phyloP scores from a whole-genome alignment of 1,284 basidiomycete genomes.

The Ceratobasidium sp. region DNA sequence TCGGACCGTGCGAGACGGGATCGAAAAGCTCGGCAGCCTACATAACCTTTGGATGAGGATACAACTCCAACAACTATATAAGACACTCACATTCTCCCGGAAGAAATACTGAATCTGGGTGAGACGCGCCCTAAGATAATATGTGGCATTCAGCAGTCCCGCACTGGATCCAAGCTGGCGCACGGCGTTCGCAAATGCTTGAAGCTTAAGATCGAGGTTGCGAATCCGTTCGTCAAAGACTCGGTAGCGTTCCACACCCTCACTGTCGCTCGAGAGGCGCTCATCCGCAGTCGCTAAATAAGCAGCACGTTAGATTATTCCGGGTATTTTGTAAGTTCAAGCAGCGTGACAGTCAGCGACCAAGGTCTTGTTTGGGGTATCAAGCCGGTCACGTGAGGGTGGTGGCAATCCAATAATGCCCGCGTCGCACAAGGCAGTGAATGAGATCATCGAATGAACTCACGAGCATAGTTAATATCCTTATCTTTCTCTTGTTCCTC shows the following conservation, averaged over 20 bases:
- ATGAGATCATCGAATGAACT: no score
- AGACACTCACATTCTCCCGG: conserved; percentile 43
- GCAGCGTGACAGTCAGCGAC: background rate
- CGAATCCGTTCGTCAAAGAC: conserved; percentile 20
- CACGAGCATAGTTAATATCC: conserved; percentile 30
- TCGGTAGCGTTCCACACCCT: conserved; percentile 26
- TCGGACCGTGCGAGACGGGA: conserved; percentile 3
- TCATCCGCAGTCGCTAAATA: conserved; percentile 10
- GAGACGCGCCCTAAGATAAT: conserved; percentile 43
- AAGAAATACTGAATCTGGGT: conserved; percentile 46
- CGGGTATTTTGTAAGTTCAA: background rate
- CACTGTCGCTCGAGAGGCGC: background rate
- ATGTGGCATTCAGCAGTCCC: conserved; percentile 44
- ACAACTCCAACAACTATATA: background rate
- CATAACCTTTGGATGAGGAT: conserved; percentile 1
- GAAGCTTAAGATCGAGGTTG: conserved; percentile 43
- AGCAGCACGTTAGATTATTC: background rate
- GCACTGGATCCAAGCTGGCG: conserved; percentile 45
- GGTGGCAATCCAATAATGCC: background rate
- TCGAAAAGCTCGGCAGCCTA: conserved; percentile 37
- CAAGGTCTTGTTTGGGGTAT: background rate
- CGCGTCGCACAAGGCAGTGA: no score
- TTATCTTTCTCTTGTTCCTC: conserved; percentile 56
- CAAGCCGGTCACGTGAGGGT: background rate
- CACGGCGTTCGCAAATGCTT: conserved; percentile 45